Percentiles rank a stretch among this genome's conserved stretches.
These are phyloP conservation scores for Exserohilum rostratum DNA, from an alignment of 2,329 filamentous ascomycete genomes.

Conservation along the genomic window DNA sequence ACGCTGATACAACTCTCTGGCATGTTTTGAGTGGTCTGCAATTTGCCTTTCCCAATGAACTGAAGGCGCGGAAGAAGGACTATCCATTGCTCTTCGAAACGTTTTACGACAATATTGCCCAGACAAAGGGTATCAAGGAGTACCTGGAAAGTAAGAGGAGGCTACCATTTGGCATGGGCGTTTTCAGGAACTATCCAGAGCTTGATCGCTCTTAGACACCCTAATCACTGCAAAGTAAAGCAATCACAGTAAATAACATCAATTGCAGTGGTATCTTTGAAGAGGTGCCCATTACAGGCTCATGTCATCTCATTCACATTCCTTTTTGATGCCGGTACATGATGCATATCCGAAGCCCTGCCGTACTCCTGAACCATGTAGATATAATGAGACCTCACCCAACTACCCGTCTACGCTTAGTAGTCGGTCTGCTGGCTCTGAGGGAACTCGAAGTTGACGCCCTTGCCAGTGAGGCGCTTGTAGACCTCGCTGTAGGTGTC, in stretches of 20 bases:
- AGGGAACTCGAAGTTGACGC: constrained; percentile 98
- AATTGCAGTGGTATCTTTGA: constrained; percentile 48
- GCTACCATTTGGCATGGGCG: constrained; percentile 65
- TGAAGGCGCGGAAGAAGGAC: constrained; percentile 62
- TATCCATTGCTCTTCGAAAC: constrained; percentile 65
- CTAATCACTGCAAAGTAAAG: not conserved
- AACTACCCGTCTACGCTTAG: constrained; percentile 60
- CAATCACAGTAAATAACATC: constrained; percentile 40
- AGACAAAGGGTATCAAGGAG: constrained; percentile 67
- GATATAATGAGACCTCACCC: constrained; percentile 26
- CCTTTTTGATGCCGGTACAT: constrained; percentile 50
- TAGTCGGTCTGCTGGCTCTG: constrained; percentile 79
- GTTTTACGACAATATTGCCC: constrained; percentile 68
- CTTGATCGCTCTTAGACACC: constrained; percentile 60
- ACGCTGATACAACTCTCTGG: constrained; percentile 76
- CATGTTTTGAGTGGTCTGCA: constrained; percentile 64
- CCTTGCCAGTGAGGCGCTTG: constrained; percentile 94
- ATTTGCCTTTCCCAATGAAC: constrained; percentile 73
- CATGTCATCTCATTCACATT: constrained; percentile 48
- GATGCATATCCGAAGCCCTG: constrained; percentile 47
- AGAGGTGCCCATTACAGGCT: constrained; percentile 36
- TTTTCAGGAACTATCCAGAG: constrained; percentile 77
- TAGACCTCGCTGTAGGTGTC: constrained; percentile 99
- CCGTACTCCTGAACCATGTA: constrained; percentile 46
- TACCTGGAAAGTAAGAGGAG: constrained; percentile 72